These are phyloP conservation scores for Aspergillus sp. DNA, from an alignment of 2,329 filamentous ascomycete species.

Conservation along the genomic window DNA sequence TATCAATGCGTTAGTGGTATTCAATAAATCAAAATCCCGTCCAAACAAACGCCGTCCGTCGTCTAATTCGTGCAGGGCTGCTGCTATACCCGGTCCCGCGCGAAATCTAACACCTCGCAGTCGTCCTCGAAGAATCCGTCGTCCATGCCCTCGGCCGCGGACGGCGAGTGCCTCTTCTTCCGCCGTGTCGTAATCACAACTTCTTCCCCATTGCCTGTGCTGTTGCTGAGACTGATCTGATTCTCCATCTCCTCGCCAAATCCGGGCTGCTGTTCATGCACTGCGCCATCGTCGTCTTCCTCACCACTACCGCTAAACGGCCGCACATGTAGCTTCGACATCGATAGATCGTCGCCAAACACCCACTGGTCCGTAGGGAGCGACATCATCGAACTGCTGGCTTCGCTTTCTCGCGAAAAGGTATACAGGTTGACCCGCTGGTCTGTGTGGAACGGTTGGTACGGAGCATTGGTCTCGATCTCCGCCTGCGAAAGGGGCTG, in stretches of 20 bases:
- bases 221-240: conserved; percentile 42
- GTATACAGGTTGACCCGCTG: conserved; percentile 69
- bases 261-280: conserved; percentile 19
- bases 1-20: too few species aligned
- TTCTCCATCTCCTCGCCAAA: conserved; percentile 39
- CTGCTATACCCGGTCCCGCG: conserved; percentile 45
- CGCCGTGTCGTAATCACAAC: conserved; percentile 74
- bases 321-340: conserved; percentile 39
- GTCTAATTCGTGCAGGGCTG: too few species aligned
- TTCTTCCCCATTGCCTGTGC: conserved; percentile 57
- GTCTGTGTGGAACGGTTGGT: conserved; percentile 93
- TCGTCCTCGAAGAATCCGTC: conserved; percentile 86
- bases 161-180: conserved; percentile 43
- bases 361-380: conserved; percentile 37
- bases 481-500: conserved; percentile 66
- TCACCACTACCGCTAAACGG: conserved; percentile 33
- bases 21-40: too few species aligned
- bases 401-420: conserved; percentile 38
- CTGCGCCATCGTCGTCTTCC: conserved; percentile 28
- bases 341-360: conserved; percentile 44
- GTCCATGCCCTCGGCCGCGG: conserved; percentile 39
- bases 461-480: conserved; percentile 91
- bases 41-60: too few species aligned
- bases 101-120: conserved; percentile 84
- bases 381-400: conserved; percentile 34